Evolutionary conservation across 1,139 yeast species (phyloP).

Genomic region (Wickerhamiella infanticola): DNA sequence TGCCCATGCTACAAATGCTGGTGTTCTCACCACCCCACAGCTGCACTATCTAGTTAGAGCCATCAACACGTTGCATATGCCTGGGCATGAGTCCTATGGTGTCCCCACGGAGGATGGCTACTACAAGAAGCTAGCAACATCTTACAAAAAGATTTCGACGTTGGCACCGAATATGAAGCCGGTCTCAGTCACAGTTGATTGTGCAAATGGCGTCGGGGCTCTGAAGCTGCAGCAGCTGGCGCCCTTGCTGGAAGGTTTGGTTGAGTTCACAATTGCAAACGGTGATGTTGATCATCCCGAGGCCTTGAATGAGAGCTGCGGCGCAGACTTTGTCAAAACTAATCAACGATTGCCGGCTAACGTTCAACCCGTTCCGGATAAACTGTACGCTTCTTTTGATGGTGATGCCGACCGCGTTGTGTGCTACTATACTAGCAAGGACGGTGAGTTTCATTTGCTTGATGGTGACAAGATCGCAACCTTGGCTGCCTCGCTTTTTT

Average conservation of each 20-base stretch:
- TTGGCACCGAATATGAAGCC: conserved; percentile 19
- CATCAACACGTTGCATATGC: conserved; percentile 31
- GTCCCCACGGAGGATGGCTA: conserved; percentile 54
- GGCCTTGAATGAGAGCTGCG: conserved; percentile 62
- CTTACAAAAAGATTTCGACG: conserved; percentile 28
- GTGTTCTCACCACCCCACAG: conserved; percentile 83
- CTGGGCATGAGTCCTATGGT: conserved; percentile 36
- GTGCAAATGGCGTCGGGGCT: conserved; percentile 95
- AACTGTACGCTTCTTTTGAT: conserved; percentile 71
- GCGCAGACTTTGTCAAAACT: conserved; percentile 92
- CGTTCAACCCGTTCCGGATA: conserved; percentile 26
- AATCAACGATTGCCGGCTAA: conserved; percentile 64
- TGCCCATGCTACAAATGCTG: conserved; percentile 40
- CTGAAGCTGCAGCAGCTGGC: conserved; percentile 45
- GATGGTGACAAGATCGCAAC: conserved; percentile 96
- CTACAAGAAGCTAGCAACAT: conserved; percentile 42
- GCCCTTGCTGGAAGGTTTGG: conserved; percentile 27
- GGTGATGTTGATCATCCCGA: conserved; percentile 40
- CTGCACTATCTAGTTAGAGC: conserved; percentile 75
- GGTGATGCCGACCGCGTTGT: conserved; percentile 97
- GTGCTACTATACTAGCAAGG: conserved; percentile 48
- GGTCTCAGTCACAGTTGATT: conserved; percentile 46
- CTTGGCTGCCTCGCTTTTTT: conserved; percentile 55
- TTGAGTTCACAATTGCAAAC: conserved; percentile 41
- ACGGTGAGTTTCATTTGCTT: conserved; percentile 42